These are phyloP conservation scores for Chalciporus sphaerocephalus DNA, from an alignment of 768 basidiomycete genomes.

Conservation along the genomic window DNA sequence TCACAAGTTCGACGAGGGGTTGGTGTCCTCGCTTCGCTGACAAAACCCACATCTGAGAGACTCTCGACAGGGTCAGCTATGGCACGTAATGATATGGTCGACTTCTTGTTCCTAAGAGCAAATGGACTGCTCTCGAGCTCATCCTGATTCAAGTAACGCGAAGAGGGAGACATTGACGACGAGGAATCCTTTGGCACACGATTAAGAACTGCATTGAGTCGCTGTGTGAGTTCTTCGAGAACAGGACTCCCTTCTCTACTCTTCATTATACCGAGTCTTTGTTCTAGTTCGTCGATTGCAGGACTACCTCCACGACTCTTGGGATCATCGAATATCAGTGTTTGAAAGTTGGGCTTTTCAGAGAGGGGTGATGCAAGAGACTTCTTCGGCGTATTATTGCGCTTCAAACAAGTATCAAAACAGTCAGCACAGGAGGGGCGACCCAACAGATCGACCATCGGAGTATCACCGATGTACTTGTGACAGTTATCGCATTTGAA, in stretches of 20 bases:
- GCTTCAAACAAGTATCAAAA: conserved; percentile 70
- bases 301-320: conserved; percentile 54
- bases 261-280: conserved; percentile 53
- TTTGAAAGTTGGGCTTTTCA: conserved; percentile 32
- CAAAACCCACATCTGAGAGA: conserved; percentile 1
- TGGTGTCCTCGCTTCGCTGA: conserved; percentile 13
- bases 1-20: conserved; percentile 8
- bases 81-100: conserved; percentile 8
- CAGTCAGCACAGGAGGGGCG: conserved; percentile 76
- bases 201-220: conserved; percentile 39
- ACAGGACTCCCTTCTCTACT: conserved; percentile 54
- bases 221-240: conserved; percentile 46
- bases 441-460: conserved; percentile 82
- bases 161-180: conserved; percentile 25
- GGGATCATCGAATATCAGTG: conserved; percentile 41
- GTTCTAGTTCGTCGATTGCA: conserved; percentile 60
- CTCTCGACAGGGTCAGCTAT: conserved; percentile 3
- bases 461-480: conserved; percentile 66
- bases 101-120: conserved; percentile 19
- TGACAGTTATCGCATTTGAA: conserved; percentile 72
- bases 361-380: conserved; percentile 36
- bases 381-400: conserved; percentile 39
- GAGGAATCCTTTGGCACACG: conserved; percentile 31
- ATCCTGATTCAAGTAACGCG: conserved; percentile 12
- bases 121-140: conserved; percentile 28